Conservation (phyloP, 352 stramenopile species). For the Globisporangium heterothallicum region DNA sequence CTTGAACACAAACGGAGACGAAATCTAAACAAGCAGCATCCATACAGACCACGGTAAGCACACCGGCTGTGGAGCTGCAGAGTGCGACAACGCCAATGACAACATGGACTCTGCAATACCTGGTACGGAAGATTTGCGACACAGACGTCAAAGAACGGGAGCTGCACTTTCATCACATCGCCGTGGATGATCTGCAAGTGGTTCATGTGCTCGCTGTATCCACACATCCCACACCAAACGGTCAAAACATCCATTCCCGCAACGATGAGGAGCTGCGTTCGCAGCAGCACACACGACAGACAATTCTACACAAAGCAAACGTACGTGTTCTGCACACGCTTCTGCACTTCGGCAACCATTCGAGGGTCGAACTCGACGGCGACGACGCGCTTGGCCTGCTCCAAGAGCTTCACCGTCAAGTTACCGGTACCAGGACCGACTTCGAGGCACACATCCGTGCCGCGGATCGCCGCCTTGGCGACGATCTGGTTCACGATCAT, state of each 20-base stretch:
- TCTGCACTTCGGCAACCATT: conserved; percentile 99
- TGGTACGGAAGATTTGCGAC: conserved; percentile 99
- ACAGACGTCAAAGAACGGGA: conserved; percentile 99
- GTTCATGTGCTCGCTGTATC: conserved; percentile 71
- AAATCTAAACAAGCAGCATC: conserved; percentile 77
- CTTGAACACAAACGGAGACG: conserved; percentile 98
- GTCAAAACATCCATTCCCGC: neutral
- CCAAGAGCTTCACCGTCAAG: conserved; percentile 98
- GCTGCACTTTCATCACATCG: conserved; percentile 98
- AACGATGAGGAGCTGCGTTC: neutral
- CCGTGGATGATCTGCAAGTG: conserved; percentile 99
- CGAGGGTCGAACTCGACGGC: conserved; percentile 98
- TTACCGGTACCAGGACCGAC: conserved; percentile 98
- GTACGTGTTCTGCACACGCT: conserved; percentile 96
- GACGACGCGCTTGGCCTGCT: conserved; percentile 96
- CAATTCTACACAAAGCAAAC: no score
- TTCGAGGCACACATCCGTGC: conserved; percentile 96
- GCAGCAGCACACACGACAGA: no score
- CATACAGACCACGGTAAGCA: neutral
- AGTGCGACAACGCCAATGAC: no score
- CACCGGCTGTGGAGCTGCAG: no score
- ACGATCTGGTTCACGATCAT: conserved; percentile 97
- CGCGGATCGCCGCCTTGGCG: conserved; percentile 93
- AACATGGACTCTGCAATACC: conserved; percentile 26
- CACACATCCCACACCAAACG: neutral